Evolutionary conservation across 1,284 basidiomycete species (phyloP), one percentile per base, ranked within the genome.

Genomic region (Leccinum insigne): DNA sequence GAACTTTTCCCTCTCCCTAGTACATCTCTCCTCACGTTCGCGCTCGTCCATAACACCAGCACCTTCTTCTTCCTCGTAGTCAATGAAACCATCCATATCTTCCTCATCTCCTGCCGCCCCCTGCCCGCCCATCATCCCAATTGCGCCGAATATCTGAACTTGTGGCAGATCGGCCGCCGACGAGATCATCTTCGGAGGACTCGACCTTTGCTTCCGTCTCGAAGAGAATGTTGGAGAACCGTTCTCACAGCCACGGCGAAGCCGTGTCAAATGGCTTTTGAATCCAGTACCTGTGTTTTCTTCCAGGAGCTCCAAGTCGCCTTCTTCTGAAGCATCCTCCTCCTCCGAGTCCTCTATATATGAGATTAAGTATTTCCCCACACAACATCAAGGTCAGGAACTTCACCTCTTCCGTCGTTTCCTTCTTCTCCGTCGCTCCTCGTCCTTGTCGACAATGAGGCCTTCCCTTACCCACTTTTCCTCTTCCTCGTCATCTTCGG

Each of bases 221-320:
- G 86, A 88, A 42, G 86, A 86, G 23, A 85, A 87, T 54, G 85
- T 85, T 44, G 88, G 87, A n/a, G 89, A 91, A 61, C 83, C 84
- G 13, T 88, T 87, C 70, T 87, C 86, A 68, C 88, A 85, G 47
- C 87, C 89, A 63, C 91, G 88, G 67, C 91, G 87, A 57, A 93
- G 83, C 68, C 92, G 87, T 70, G 89, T 91, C 57, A 94, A 81
- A 72, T 84, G 86, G 71, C 81, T 84, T 73, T 83, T 85, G 78
- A 88, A 89, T 4, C 85, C 83, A 21, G 86, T 85, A 9, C 96
- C 96, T 4, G 95, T 95, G 72, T 99, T 99, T 83, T 99, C 97
- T 74, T 94, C 94, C 26, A 99, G 78, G 9, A 99, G 85, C 63
- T 97, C 96, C 63, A 99, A 80, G 75, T 99, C 98, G 74, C 99